Evolutionary conservation across 306 rosid genomes (phyloP).

Genomic region (Lagenaria siceraria): DNA sequence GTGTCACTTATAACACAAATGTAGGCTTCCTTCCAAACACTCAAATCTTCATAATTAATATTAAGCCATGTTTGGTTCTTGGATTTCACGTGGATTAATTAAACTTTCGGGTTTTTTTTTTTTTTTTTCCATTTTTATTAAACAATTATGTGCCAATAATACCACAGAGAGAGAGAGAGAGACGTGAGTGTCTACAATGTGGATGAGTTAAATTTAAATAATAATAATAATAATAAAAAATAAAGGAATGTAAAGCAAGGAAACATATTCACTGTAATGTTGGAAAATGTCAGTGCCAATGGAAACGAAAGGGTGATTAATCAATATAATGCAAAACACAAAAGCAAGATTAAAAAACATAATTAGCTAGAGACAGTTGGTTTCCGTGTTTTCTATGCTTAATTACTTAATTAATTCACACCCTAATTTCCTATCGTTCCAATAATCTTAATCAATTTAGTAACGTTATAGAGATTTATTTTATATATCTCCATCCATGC

Average conservation of each 20-base stretch:
- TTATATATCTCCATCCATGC: background rate
- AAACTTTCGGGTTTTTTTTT: background rate
- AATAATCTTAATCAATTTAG: background rate
- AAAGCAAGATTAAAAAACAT: conserved; percentile 5
- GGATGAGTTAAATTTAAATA: background rate
- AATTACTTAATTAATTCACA: background rate
- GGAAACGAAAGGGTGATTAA: conserved; percentile 16
- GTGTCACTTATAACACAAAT: background rate
- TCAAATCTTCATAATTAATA: conserved; percentile 17
- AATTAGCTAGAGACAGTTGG: conserved; percentile 24
- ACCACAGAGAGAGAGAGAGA: background rate
- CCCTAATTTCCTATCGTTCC: background rate
- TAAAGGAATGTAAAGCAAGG: conserved; percentile 23
- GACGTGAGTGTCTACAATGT: background rate
- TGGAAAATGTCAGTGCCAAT: conserved; percentile 26
- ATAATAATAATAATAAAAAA: too few relatives aligned
- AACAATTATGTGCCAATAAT: background rate
- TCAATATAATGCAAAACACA: background rate
- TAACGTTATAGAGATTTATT: background rate
- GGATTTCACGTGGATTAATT: conserved; percentile 23
- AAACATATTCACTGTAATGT: conserved; percentile 39
- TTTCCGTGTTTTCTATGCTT: background rate
- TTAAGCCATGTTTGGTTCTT: conserved; percentile 30
- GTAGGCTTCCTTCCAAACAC: conserved; percentile 60
- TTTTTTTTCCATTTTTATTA: too few relatives aligned